Evolutionary conservation across 2,329 filamentous ascomycete genomes (phyloP), one percentile per base, ranked within the genome.

Genomic region (Fusarium napiforme): DNA sequence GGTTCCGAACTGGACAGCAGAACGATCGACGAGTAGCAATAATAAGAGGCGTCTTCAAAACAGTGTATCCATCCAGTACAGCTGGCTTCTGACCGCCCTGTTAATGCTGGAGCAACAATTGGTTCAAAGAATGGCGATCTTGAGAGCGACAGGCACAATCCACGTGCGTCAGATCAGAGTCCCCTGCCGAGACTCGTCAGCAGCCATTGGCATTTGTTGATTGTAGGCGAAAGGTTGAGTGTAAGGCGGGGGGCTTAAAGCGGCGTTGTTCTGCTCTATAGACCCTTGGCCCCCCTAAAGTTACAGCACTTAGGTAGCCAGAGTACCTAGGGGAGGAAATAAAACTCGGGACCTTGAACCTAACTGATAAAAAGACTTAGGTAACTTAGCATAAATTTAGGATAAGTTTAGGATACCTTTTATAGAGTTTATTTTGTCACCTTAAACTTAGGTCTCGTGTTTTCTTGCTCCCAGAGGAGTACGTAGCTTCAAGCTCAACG

Each of bases 111-210:
- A 53, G 28, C 49, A 55, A 49, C 50, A 62, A 74, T 74, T 72
- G 68, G 72, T 34, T 60, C 43, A 40, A 30, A 45, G n/a, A 49
- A 47, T 68, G 71, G 46, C 63, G 71, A 73, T 74, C 67, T 64
- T 23, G 43, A 55, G 71, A 74, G 50, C 46, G 67, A 68, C 71
- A 73, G 71, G 71, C 42, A 74, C 71, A 36, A 39, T 71, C 72
- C 72, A 74, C 72, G 72, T 74, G 72, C 52, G 57, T 50, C 37
- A 70, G 72, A 66, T 72, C 60, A 71, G 52, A 57, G 45, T 64
- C 67, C 71, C 71, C 71, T 73, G 71, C 63, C 71, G 55, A 73
- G 71, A 74, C 43, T 73, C 67, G 49, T 69, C 67, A 74, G 53
- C 62, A 42, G 23, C 53, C 45, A 43, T 50, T 67, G 56, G 46